Conservation (phyloP, 306 rosid species). For the Prinsepia uniflora region DNA sequence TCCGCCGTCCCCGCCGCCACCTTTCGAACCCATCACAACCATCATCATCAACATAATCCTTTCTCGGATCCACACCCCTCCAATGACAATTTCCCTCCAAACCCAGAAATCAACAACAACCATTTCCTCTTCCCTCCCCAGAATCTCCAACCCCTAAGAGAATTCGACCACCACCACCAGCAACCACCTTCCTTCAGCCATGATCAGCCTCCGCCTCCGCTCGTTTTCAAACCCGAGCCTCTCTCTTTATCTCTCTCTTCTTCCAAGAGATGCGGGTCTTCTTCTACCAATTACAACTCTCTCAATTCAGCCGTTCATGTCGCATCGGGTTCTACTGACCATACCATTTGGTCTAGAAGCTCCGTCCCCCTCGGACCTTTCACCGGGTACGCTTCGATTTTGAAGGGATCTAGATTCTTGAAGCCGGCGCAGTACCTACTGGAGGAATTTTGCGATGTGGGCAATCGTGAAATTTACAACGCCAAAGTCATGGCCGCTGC, state of each 20-base stretch:
- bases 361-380: constrained; percentile 59
- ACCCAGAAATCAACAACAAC: constrained; percentile 32
- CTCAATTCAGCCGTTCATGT: constrained; percentile 15
- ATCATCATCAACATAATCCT: not conserved
- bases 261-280: constrained; percentile 11
- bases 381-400: constrained; percentile 60
- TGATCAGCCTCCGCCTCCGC: constrained; percentile 15
- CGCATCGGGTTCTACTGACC: constrained; percentile 7
- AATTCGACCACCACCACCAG: constrained; percentile 32
- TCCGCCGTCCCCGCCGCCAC: constrained; percentile 23
- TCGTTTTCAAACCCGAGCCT: constrained; percentile 63
- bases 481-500: constrained; percentile 21
- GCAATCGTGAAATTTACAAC: constrained; percentile 32
- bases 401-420: constrained; percentile 72
- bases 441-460: constrained; percentile 56
- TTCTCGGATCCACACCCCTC: constrained; percentile 48
- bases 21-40: constrained; percentile 30
- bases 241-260: constrained; percentile 78
- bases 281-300: constrained; percentile 23
- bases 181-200: constrained; percentile 13
- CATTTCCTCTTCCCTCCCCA: constrained; percentile 34
- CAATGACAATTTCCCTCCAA: constrained; percentile 20
- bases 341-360: constrained; percentile 24
- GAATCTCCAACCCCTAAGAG: constrained; percentile 30
- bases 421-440: constrained; percentile 73